Percentiles rank a stretch among this genome's conserved stretches.
These are phyloP conservation scores for Debaryomyces psychrophilus DNA, from an alignment of 1,139 yeast species.

Conservation along the genomic window DNA sequence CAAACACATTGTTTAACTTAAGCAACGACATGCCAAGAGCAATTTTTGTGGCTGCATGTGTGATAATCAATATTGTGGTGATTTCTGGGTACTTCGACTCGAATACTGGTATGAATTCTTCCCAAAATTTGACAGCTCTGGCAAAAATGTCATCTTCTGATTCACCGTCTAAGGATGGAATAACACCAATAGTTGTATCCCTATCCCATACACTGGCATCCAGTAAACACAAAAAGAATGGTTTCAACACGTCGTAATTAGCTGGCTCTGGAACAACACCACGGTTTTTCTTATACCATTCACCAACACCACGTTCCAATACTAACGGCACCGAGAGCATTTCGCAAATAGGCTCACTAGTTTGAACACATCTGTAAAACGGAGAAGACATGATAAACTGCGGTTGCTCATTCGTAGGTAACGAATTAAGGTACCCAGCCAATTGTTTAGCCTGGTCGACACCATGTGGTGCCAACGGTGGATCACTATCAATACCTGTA, in stretches of 20 bases:
- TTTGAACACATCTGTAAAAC: slow-evolving; percentile 86
- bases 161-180: slow-evolving; percentile 66
- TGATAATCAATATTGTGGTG: slow-evolving; percentile 60
- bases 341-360: slow-evolving; percentile 69
- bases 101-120: slow-evolving; percentile 51
- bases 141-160: slow-evolving; percentile 61
- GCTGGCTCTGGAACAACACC: slow-evolving; percentile 63
- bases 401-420: slow-evolving; percentile 53
- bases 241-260: slow-evolving; percentile 44
- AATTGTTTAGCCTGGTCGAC: slow-evolving; percentile 77
- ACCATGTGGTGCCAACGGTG: slow-evolving; percentile 79
- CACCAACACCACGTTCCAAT: slow-evolving; percentile 75
- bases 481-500: slow-evolving; percentile 82
- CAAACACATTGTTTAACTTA: slow-evolving; percentile 50
- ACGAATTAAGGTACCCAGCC: slow-evolving; percentile 50
- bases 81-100: slow-evolving; percentile 57
- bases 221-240: slow-evolving; percentile 55
- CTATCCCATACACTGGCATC: slow-evolving; percentile 44
- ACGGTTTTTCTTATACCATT: slow-evolving; percentile 64
- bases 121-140: slow-evolving; percentile 56
- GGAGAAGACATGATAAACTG: slow-evolving; percentile 76
- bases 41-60: slow-evolving; percentile 86
- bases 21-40: slow-evolving; percentile 73
- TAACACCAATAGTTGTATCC: slow-evolving; percentile 47
- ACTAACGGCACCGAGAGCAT: slow-evolving; percentile 57